phyloP scores from a whole-genome alignment of 2,329 filamentous ascomycete genomes.

The Kalmusia sp. region DNA sequence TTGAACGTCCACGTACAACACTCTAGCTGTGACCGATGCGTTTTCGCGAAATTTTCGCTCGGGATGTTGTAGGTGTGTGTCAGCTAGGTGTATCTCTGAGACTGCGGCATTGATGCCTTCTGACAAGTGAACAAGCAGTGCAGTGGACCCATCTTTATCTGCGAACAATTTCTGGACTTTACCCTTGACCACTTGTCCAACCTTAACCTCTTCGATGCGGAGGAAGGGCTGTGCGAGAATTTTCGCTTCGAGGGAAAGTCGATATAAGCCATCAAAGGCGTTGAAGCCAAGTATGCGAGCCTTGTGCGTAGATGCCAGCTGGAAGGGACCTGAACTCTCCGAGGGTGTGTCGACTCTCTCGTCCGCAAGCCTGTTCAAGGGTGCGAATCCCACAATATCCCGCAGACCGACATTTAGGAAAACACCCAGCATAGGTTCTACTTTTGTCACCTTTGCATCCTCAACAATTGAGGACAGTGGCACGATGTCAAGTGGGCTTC shows the following conservation, averaged over 20 bases:
- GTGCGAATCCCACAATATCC: slow-evolving; percentile 83
- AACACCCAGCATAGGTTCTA: slow-evolving; percentile 80
- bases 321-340: slow-evolving; percentile 77
- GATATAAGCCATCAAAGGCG: slow-evolving; percentile 81
- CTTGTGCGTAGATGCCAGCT: slow-evolving; percentile 77
- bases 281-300: slow-evolving; percentile 88
- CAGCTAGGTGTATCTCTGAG: slow-evolving; percentile 85
- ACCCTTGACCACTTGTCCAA: slow-evolving; percentile 82
- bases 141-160: slow-evolving; percentile 77
- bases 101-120: slow-evolving; percentile 91
- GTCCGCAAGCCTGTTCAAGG: slow-evolving; percentile 92
- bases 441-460: slow-evolving; percentile 78
- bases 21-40: slow-evolving; percentile 81
- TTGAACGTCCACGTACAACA: slow-evolving; percentile 78
- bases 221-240: slow-evolving; percentile 88
- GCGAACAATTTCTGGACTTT: slow-evolving; percentile 85
- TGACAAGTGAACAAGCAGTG: slow-evolving; percentile 81
- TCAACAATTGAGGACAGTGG: slow-evolving; percentile 79
- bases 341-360: slow-evolving; percentile 86
- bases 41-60: slow-evolving; percentile 96
- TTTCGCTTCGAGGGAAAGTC: slow-evolving; percentile 82
- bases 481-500: slow-evolving; percentile 66
- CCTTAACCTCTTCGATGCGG: slow-evolving; percentile 85
- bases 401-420: slow-evolving; percentile 76
- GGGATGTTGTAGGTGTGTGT: slow-evolving; percentile 85